These are phyloP conservation scores for Neospermospora avenae DNA, from an alignment of 2,329 filamentous ascomycete genomes.

Conservation along the genomic window DNA sequence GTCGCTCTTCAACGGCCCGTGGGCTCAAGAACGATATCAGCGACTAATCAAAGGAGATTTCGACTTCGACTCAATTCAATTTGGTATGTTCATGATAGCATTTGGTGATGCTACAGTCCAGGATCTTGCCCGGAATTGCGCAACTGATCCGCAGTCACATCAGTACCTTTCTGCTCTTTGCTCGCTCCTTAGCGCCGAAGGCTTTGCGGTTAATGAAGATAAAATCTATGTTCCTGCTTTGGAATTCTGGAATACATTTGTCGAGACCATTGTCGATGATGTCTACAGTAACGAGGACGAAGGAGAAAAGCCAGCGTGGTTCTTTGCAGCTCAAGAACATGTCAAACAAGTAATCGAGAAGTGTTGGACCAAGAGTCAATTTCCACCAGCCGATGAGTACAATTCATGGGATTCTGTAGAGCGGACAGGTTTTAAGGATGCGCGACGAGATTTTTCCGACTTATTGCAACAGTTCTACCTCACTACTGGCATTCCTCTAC, in stretches of 20 bases:
- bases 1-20: conserved; percentile 56
- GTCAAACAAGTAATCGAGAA: conserved; percentile 63
- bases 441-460: conserved; percentile 76
- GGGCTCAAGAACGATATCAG: conserved; percentile 55
- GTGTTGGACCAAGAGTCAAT: conserved; percentile 67
- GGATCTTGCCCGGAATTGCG: conserved; percentile 52
- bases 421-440: conserved; percentile 64
- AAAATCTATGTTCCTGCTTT: conserved; percentile 68
- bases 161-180: conserved; percentile 57
- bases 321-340: conserved; percentile 53
- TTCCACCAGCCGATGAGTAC: conserved; percentile 51
- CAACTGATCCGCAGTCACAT: conserved; percentile 45
- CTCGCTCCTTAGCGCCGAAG: conserved; percentile 62
- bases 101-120: conserved; percentile 65
- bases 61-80: conserved; percentile 61
- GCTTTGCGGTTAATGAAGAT: conserved; percentile 68
- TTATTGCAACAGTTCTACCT: conserved; percentile 70
- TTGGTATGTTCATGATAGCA: conserved; percentile 63
- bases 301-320: conserved; percentile 48
- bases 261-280: conserved; percentile 63
- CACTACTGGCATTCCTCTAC: conserved; percentile 52
- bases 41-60: conserved; percentile 56
- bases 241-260: conserved; percentile 78
- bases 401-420: conserved; percentile 68
- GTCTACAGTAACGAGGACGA: conserved; percentile 47